phyloP scores from a whole-genome alignment of 768 basidiomycete species.

The Panaeolus cyanescens region DNA sequence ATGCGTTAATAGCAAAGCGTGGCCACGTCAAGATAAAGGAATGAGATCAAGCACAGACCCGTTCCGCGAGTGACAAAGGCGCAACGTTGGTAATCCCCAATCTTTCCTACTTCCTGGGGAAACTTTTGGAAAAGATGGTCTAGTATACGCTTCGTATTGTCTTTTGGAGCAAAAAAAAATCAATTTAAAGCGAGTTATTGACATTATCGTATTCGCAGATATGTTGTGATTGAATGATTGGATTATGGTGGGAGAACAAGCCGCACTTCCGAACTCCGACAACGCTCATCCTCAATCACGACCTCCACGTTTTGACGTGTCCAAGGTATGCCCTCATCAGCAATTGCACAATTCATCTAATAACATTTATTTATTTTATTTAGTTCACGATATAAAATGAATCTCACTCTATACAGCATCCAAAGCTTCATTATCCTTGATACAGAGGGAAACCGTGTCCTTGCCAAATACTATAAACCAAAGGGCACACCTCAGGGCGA shows the following conservation, averaged over 20 bases:
- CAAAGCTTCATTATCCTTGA: conserved; percentile 91
- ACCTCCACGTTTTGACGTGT: conserved; percentile 20
- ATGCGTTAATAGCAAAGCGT: background rate
- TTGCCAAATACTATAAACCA: conserved; percentile 95
- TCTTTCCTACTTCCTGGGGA: conserved; percentile 48
- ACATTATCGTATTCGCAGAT: conserved; percentile 17
- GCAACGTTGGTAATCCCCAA: conserved; percentile 53
- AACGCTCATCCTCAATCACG: conserved; percentile 1
- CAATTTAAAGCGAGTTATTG: conserved; percentile 46
- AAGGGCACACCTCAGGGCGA: conserved; percentile 64
- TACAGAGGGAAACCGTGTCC: conserved; percentile 91
- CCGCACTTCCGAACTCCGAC: conserved; percentile 22
- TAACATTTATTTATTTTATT: conserved; percentile 4
- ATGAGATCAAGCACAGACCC: conserved; percentile 30
- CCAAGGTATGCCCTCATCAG: conserved; percentile 15
- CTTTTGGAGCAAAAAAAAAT: conserved; percentile 52
- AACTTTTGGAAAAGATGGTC: conserved; percentile 46
- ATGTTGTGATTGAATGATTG: conserved; percentile 1
- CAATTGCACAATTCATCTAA: conserved; percentile 1
- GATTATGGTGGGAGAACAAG: conserved; percentile 3
- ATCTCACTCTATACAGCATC: conserved; percentile 86
- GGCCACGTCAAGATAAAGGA: background rate
- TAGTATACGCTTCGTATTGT: conserved; percentile 41
- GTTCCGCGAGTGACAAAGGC: conserved; percentile 58
- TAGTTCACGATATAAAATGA: conserved; percentile 42